Evolutionary conservation across 352 stramenopile genomes (phyloP).

Genomic region (Globisporangium recalcitrans): DNA sequence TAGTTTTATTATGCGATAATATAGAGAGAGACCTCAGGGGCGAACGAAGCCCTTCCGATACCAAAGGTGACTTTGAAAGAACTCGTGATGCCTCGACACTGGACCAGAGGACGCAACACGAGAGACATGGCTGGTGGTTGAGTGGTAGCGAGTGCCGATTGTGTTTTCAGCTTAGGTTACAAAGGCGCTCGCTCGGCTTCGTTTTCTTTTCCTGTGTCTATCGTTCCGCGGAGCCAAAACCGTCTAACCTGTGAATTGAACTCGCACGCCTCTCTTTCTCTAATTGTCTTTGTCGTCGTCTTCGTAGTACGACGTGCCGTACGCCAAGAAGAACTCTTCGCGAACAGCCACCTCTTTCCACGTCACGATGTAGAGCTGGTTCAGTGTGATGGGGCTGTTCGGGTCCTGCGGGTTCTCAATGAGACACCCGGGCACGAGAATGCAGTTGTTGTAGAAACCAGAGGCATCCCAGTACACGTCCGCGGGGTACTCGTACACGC

Average conservation of each 20-base stretch:
- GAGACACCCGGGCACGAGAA: conserved; percentile 80
- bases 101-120: neutral
- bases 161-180: conserved; percentile 7
- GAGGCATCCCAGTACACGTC: conserved; percentile 86
- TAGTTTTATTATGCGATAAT: conserved; percentile 1
- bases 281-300: conserved; percentile 65
- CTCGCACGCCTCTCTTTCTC: conserved; percentile 18
- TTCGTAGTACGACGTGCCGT: conserved; percentile 87
- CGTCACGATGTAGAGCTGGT: conserved; percentile 86
- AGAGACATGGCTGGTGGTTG: neutral
- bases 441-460: conserved; percentile 89
- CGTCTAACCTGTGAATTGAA: conserved; percentile 10
- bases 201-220: conserved; percentile 4
- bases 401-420: conserved; percentile 79
- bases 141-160: neutral
- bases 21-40: neutral
- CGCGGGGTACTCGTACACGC: conserved; percentile 82
- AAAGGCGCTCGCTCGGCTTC: conserved; percentile 1
- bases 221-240: neutral
- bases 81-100: neutral
- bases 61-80: neutral
- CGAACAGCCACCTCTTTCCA: conserved; percentile 83
- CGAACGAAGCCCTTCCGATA: conserved; percentile 2
- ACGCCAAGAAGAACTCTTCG: conserved; percentile 86
- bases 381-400: conserved; percentile 69